phyloP scores from a whole-genome alignment of 2,329 filamentous ascomycete genomes.

The Colletotrichum sidae region DNA sequence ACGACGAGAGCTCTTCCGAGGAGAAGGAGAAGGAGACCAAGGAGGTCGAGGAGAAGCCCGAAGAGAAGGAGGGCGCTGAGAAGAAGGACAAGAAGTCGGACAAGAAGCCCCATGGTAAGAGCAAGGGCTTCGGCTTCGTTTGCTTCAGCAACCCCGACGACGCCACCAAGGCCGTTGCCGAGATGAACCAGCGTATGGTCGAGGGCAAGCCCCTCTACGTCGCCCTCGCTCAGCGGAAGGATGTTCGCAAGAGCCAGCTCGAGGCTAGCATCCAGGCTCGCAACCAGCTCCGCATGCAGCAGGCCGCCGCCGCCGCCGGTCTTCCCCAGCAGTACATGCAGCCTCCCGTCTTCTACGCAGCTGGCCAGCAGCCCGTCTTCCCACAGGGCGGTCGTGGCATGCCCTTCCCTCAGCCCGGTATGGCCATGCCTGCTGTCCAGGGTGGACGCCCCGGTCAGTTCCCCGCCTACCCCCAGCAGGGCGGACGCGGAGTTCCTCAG shows the following conservation, averaged over 20 bases:
- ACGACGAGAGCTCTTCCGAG: conserved; percentile 64
- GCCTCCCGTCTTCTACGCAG: conserved; percentile 91
- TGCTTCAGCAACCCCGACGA: conserved; percentile 99
- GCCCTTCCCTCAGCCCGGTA: conserved; percentile 73
- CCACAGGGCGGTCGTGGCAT: conserved; percentile 74
- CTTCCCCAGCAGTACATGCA: conserved; percentile 92
- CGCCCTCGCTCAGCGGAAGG: conserved; percentile 98
- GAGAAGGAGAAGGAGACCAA: conserved; percentile 62
- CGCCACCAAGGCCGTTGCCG: conserved; percentile 97
- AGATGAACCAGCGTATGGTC: conserved; percentile 99
- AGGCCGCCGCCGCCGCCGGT: conserved; percentile 89
- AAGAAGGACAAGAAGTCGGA: conserved; percentile 71
- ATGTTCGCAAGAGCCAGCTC: conserved; percentile 98
- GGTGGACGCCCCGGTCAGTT: conserved; percentile 89
- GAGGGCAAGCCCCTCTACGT: conserved; percentile 97
- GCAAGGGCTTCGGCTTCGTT: conserved; percentile 99
- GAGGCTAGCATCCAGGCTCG: conserved; percentile 99
- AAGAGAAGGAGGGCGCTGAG: conserved; percentile 64
- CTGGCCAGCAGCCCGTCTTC: conserved; percentile 81
- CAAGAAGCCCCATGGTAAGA: conserved; percentile 85
- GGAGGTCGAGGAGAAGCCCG: conserved; percentile 58
- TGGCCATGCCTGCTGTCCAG: conserved; percentile 78
- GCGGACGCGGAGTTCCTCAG: conserved; percentile 88
- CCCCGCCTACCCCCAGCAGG: conserved; percentile 85
- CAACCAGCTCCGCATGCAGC: conserved; percentile 98